phyloP scores from a whole-genome alignment of 257 asterid species.

The Jasminum sambac region DNA sequence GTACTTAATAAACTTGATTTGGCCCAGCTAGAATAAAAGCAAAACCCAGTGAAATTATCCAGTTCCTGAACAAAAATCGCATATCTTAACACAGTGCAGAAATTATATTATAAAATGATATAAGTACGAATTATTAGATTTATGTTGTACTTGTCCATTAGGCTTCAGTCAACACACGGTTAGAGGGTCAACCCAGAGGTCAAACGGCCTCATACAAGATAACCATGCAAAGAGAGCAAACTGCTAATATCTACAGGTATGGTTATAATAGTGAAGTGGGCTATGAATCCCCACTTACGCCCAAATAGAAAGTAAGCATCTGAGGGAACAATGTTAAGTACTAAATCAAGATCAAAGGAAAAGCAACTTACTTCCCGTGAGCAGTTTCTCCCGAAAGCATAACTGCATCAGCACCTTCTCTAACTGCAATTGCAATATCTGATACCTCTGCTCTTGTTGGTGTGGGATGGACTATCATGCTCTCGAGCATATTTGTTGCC shows the following conservation, averaged over 20 bases:
- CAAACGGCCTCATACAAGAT: no score
- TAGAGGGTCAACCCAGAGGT: no score
- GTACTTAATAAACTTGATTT: neutral
- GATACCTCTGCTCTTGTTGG: conserved; percentile 99
- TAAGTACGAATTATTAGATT: no score
- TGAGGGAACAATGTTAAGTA: neutral
- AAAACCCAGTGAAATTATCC: neutral
- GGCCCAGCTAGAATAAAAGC: neutral
- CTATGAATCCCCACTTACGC: neutral
- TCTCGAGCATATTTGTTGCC: conserved; percentile 98
- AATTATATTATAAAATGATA: no score
- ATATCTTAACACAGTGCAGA: no score
- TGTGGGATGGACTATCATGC: conserved; percentile 98
- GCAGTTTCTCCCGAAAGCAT: conserved; percentile 99
- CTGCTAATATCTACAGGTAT: no score
- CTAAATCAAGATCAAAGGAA: conserved; percentile 3
- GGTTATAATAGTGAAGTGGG: neutral
- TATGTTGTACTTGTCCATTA: no score
- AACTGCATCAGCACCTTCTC: conserved; percentile 98
- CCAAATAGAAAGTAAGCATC: neutral
- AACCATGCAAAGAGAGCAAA: no score
- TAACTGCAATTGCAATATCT: conserved; percentile 92
- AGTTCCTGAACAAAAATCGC: no score
- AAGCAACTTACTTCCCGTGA: conserved; percentile 78
- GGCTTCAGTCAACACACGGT: no score